A percentile compares a stretch with the other conserved stretches of the same genome.
Evolutionary conservation across 306 rosid genomes (phyloP).

Genomic region (Rosa lucieae): DNA sequence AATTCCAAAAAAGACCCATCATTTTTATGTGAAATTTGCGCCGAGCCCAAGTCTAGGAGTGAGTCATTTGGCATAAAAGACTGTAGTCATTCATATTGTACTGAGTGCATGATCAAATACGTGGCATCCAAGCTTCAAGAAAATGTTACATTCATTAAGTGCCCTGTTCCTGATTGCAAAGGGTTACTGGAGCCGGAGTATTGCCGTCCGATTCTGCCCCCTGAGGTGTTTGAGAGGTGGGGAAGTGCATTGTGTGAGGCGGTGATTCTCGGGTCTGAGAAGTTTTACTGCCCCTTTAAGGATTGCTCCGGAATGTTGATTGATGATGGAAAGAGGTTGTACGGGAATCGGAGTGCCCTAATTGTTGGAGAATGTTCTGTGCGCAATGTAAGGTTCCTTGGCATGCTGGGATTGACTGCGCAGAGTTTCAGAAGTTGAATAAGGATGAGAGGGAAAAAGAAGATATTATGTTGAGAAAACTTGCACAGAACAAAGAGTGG

Average conservation of each 20-base stretch:
- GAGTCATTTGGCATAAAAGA: constrained; percentile 22
- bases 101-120: constrained; percentile 49
- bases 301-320: constrained; percentile 51
- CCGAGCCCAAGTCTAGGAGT: constrained; percentile 22
- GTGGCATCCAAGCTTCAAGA: constrained; percentile 50
- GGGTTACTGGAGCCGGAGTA: constrained; percentile 35
- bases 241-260: constrained; percentile 42
- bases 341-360: constrained; percentile 45
- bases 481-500: constrained; percentile 47
- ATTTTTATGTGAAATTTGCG: constrained; percentile 35
- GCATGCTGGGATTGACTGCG: constrained; percentile 47
- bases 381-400: constrained; percentile 49
- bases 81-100: constrained; percentile 54
- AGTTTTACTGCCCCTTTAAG: constrained; percentile 48
- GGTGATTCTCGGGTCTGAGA: constrained; percentile 14
- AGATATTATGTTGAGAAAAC: constrained; percentile 22
- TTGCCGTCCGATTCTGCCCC: constrained; percentile 40
- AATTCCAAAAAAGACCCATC: neutral
- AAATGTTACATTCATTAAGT: constrained; percentile 27
- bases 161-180: constrained; percentile 49
- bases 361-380: constrained; percentile 55
- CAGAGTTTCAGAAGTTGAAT: constrained; percentile 27
- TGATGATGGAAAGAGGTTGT: constrained; percentile 8
- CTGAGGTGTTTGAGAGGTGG: constrained; percentile 46
- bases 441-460: constrained; percentile 33